Base-by-base conservation (phyloP, 2,329 filamentous ascomycete genomes). In the Alternaria sp. region DNA sequence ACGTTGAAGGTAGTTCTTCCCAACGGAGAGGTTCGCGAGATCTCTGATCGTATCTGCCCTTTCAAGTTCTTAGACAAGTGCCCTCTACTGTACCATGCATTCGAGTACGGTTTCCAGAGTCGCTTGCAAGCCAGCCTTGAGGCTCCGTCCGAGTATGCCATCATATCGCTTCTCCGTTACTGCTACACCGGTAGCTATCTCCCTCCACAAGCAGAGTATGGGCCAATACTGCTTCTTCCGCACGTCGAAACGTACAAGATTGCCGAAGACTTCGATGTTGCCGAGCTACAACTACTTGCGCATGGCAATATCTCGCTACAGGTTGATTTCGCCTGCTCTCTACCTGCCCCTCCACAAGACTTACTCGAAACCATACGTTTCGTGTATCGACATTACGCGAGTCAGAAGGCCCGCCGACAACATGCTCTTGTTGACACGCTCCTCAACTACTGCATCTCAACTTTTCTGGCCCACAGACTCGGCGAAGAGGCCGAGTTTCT, bases 171-270 rank as follows among this genome's bases (percentile, higher is more conserved):
- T 44, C 67, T 82, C 10, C 76, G 80, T 54, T 82, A 74, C 65
- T 69, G 82, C 51, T 82, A 83, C 64, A 77, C 74, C 5, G 78
- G 77, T 40, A 70, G 70, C 50, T 83, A 83, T 62, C 70, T 76
- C 9, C 57, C 71, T 20, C 59, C 63, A 11, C 52, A 63, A 9
- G 46, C 56, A 4, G 74, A 77, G 3, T 60, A 70, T 49, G 57
- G 55, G 30, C 62, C 67, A 38, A 63, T 73, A 10, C 74, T 76
- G 0, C 63, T 83, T 12, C 70, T 83, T 12, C 64, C 78, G 2
- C 81, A 83, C 58, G 78, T 73, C 14, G 73, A 82, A 54, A 69
- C 81, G 20, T 81, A 76, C 63, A 79, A 76, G 50, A 71, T 83
- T 14, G 81, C 74, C 8, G 73, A 78, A 25, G 72, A 80, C 53